Base-by-base conservation (phyloP, 202 grass and related monocot genomes). In the Digitaria exilis region DNA sequence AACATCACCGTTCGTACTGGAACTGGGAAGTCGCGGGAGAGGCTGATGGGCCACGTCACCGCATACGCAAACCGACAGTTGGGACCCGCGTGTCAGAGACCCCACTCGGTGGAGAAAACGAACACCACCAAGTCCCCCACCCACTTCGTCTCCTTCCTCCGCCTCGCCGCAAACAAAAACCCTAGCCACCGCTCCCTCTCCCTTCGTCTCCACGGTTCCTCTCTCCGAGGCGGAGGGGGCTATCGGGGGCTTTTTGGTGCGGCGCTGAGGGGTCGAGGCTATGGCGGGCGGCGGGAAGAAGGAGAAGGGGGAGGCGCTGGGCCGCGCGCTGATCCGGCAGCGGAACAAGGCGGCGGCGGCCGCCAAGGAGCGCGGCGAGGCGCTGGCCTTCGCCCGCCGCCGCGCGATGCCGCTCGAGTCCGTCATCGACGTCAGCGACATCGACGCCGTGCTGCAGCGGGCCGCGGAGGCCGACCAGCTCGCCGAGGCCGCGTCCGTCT, bases 401-500 rank as follows among this genome's bases (percentile, higher is more conserved):
- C 88, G 88, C 63, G 83, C 89, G 57, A 84, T 54, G 73, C 82
- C 89, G 26, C 93, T 98, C 26, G 91, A 98, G 80, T 98, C 91
- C 42, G 84, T 92, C 86, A 97, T 87, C 52, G 92, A 97, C 25
- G 84, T 97, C 90, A 85, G 89, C 87, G 95, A 97, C 59, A 94
- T 97, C 71, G 92, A 95, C 66, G 90, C 88, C 70, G 85, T 97
- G 66, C 82, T 97, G 19, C 79, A 94, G 80, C 85, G 89, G 3
- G 87, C 84, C 17, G 92, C 90, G 12, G 91, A 92, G 84, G 89
- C 78, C 14, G 88, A 92, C 49, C 72, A 82, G 72, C 77, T 84
- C 72, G 79, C 78, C 28, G 71, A 79, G 8, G 35, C 66, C 24
- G 50, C 83, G 12, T 42, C 87, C 15, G 70, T 71, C 7, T 69